Conservation (phyloP, 1,139 yeast genomes). For the Blastobotrys proliferans region DNA sequence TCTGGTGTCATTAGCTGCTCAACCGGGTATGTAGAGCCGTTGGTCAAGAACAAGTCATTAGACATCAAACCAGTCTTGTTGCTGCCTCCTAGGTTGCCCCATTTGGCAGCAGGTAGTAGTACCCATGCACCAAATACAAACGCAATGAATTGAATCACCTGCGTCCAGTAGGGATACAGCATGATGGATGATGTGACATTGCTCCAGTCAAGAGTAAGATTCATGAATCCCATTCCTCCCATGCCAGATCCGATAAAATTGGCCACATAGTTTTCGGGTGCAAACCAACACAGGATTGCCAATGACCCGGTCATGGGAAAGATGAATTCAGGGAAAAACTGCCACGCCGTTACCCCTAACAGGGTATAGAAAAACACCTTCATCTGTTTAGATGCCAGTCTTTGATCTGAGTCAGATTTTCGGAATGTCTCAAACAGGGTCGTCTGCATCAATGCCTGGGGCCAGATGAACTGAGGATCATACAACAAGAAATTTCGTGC, state of each 20-base stretch:
- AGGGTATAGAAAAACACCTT: constrained; percentile 11
- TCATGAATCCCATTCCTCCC: constrained; percentile 15
- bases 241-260: constrained; percentile 14
- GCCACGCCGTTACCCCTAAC: constrained; percentile 8
- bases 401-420: constrained; percentile 11
- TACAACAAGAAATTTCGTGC: constrained; percentile 15
- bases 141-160: constrained; percentile 38
- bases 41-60: constrained; percentile 40
- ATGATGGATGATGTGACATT: constrained; percentile 15
- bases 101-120: constrained; percentile 40
- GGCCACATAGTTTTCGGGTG: constrained; percentile 20
- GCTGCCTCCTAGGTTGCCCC: constrained; percentile 43
- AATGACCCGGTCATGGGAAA: constrained; percentile 13
- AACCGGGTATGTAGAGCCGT: constrained; percentile 39
- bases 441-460: constrained; percentile 17
- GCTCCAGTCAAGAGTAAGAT: constrained; percentile 14
- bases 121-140: constrained; percentile 40
- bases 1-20: constrained; percentile 32
- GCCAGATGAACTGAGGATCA: constrained; percentile 17
- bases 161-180: constrained; percentile 36
- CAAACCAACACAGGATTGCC: constrained; percentile 22
- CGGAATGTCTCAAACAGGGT: constrained; percentile 16
- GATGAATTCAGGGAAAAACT: constrained; percentile 13
- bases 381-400: constrained; percentile 12
- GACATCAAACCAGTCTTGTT: constrained; percentile 45